Evolutionary conservation across 352 stramenopile genomes (phyloP).

Genomic region (Pythium sp.): DNA sequence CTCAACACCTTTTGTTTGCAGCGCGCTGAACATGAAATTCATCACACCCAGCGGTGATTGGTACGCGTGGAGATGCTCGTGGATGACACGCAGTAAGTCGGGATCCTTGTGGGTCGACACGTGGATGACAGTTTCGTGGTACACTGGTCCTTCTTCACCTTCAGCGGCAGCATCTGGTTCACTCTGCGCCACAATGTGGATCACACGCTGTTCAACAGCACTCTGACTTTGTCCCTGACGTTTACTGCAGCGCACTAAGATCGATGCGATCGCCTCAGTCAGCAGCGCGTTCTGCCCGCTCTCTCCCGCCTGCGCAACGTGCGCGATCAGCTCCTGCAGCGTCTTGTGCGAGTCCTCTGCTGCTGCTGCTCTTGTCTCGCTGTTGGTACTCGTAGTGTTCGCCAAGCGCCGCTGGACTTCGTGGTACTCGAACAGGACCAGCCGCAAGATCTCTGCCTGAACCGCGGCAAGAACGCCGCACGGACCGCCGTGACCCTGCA

Average conservation of each 20-base stretch:
- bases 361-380: not conserved
- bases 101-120: slow-evolving; percentile 10
- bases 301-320: slow-evolving; percentile 1
- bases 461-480: slow-evolving; percentile 81
- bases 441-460: slow-evolving; percentile 64
- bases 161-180: slow-evolving; percentile 2
- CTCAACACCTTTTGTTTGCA: slow-evolving; percentile 52
- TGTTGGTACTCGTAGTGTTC: not conserved
- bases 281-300: slow-evolving; percentile 9
- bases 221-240: not conserved
- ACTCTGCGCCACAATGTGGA: slow-evolving; percentile 24
- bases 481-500: slow-evolving; percentile 73
- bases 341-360: slow-evolving; percentile 1
- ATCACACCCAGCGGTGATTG: slow-evolving; percentile 53
- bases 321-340: slow-evolving; percentile 13
- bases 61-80: slow-evolving; percentile 24
- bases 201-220: not conserved
- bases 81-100: slow-evolving; percentile 13
- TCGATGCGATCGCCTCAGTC: slow-evolving; percentile 26
- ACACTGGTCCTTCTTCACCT: not conserved
- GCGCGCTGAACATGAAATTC: slow-evolving; percentile 63
- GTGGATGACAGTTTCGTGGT: slow-evolving; percentile 14
- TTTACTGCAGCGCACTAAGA: slow-evolving; percentile 29
- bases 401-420: slow-evolving; percentile 2
- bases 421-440: slow-evolving; percentile 46